Base-by-base conservation (phyloP, 2,329 filamentous ascomycete genomes). In the Pseudocercospora pini-densiflorae region DNA sequence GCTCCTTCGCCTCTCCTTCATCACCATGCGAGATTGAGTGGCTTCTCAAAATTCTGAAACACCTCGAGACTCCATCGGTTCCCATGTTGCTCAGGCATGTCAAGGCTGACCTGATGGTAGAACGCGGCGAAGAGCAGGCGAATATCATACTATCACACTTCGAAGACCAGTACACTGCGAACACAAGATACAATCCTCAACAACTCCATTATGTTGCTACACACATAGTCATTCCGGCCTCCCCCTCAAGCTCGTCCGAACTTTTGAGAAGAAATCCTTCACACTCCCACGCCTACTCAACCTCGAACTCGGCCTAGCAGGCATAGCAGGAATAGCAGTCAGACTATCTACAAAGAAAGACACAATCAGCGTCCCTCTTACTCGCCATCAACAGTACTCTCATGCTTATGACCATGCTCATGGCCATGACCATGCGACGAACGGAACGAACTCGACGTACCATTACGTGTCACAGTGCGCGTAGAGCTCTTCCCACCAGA, bases 391-490 rank as follows among this genome's bases (percentile, higher is more conserved):
- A 27, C 47, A 12, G 21, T 55, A n/a, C 16, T 27, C 51, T 55
- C 51, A 33, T 29, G 51, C 51, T 55, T 55, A n/a, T 55, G 27
- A 4, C 6, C 23, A 29, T 53, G 45, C 6, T 6, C n/a, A 21
- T 21, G 49, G n/a, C 51, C 24, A 54, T 31, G 51, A 29, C 49
- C 49, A 53, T 53, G 49, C 24, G 51, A 54, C 51, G 51, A 54
- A 54, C 51, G 51, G 51, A 33, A 55, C 49, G 49, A 53, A 27
- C 49, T 53, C 49, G 63, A 65, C 63, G 63, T 62, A 45, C 63
- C 63, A 55, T 45, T 65, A 19, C 63, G 19, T 23, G 59, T 62
- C 51, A 65, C 63, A 10, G 63, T 65, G 7, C 63, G 14, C 23
- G 63, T 65, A 49, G 54, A 31, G 36, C 49, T 36, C 36, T 59